A percentile compares a stretch with the other conserved stretches of the same genome.
Conservation (phyloP, 352 stramenopile genomes). For the Phytophthora ohioensis region DNA sequence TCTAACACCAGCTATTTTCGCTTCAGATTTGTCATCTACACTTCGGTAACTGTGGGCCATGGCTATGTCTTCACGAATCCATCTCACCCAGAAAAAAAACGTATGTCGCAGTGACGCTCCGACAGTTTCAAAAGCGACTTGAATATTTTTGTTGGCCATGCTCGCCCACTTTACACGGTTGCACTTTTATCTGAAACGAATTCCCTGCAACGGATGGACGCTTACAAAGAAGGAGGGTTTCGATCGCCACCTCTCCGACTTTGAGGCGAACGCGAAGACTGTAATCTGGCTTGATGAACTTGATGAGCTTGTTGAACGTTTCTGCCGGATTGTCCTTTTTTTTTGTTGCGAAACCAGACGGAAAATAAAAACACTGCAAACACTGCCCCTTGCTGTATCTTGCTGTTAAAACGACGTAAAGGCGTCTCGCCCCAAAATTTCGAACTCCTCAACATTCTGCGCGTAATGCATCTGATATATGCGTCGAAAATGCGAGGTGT, state of each 20-base stretch:
- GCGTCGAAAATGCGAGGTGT: neutral
- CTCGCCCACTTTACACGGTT: too few species aligned
- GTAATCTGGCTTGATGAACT: constrained; percentile 2
- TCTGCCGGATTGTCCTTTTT: constrained; percentile 4
- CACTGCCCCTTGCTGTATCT: neutral
- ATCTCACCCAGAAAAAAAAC: too few species aligned
- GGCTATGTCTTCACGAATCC: too few species aligned
- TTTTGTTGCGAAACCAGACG: neutral
- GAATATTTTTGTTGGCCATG: too few species aligned
- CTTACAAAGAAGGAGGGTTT: neutral
- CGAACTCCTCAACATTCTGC: neutral
- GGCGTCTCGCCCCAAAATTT: neutral
- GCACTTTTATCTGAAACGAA: too few species aligned
- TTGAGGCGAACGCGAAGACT: neutral
- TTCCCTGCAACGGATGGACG: neutral
- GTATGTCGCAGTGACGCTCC: too few species aligned
- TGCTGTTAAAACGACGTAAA: neutral
- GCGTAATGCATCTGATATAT: neutral
- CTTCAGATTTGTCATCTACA: too few species aligned
- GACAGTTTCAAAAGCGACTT: too few species aligned
- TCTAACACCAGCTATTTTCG: too few species aligned
- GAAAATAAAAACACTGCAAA: constrained; percentile 12
- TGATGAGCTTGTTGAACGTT: constrained; percentile 1
- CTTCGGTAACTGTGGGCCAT: too few species aligned
- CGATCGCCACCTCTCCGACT: neutral